phyloP scores from a whole-genome alignment of 2,329 filamentous ascomycete species.

The Talaromyces sp. region DNA sequence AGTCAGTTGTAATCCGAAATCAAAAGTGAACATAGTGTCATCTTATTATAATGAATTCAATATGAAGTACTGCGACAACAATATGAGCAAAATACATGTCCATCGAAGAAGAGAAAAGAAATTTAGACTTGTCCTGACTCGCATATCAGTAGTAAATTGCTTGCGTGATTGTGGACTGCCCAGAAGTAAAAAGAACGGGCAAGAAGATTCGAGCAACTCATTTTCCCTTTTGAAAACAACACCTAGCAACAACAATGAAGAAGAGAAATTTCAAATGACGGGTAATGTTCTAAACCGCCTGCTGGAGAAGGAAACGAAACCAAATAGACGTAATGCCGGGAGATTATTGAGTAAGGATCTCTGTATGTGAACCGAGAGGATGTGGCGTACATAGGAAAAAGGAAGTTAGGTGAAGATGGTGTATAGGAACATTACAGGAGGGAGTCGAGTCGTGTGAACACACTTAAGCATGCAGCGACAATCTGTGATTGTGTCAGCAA shows the following conservation, averaged over 20 bases:
- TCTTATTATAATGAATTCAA: conserved; percentile 14
- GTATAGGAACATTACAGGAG: conserved; percentile 59
- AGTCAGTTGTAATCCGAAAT: conserved; percentile 13
- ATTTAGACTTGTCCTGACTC: conserved; percentile 5
- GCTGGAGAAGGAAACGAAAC: conserved; percentile 13
- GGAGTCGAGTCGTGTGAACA: conserved; percentile 96
- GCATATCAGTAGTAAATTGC: neutral
- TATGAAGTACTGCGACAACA: conserved; percentile 9
- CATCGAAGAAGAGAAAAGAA: conserved; percentile 15
- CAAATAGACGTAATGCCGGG: neutral
- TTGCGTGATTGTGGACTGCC: neutral
- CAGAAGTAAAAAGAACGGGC: neutral
- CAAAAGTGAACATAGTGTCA: conserved; percentile 14
- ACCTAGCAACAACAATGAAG: conserved; percentile 14
- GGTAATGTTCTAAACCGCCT: conserved; percentile 17
- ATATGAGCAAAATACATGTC: conserved; percentile 20
- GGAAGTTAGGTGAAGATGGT: neutral
- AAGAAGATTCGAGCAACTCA: neutral
- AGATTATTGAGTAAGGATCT: conserved; percentile 7
- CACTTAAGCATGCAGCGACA: conserved; percentile 91
- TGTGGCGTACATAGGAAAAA: conserved; percentile 15
- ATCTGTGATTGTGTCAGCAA: conserved; percentile 46
- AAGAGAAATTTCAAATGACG: conserved; percentile 13
- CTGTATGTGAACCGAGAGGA: conserved; percentile 5
- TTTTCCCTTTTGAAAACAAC: neutral